A percentile compares a stretch with the other conserved stretches of the same genome.
These are phyloP conservation scores for Lachnellula willkommii DNA, from an alignment of 2,329 filamentous ascomycete species.

Conservation along the genomic window DNA sequence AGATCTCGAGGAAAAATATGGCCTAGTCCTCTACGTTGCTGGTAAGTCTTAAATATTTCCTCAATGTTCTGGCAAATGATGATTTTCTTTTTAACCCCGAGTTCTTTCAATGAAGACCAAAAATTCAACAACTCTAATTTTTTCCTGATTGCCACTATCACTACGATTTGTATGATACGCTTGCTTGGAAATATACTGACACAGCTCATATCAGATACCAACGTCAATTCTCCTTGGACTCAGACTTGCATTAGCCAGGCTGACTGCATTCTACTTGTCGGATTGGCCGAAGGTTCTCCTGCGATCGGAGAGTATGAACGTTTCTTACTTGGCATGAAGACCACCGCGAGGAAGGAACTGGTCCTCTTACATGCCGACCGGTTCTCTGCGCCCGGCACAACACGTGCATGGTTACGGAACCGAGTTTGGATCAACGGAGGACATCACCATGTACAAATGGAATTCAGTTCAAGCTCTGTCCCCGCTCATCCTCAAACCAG, in stretches of 20 bases:
- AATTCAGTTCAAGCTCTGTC: conserved; percentile 69
- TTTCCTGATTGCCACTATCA: conserved; percentile 48
- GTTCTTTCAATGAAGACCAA: conserved; percentile 26
- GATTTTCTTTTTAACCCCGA: conserved; percentile 23
- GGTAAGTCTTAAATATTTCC: conserved; percentile 43
- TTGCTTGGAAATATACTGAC: conserved; percentile 19
- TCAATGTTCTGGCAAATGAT: conserved; percentile 38
- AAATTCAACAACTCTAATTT: conserved; percentile 52
- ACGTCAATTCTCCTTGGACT: conserved; percentile 95
- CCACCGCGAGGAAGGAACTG: conserved; percentile 87
- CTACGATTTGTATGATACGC: neutral
- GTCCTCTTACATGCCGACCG: conserved; percentile 85
- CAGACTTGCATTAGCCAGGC: conserved; percentile 96
- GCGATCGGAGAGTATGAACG: conserved; percentile 94
- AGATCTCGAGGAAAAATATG: conserved; percentile 94
- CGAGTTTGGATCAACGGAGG: conserved; percentile 97
- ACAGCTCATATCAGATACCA: conserved; percentile 61
- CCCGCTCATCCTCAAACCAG: conserved; percentile 70
- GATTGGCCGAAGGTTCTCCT: conserved; percentile 82
- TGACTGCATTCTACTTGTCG: conserved; percentile 90
- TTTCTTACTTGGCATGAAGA: conserved; percentile 95
- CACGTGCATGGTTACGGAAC: conserved; percentile 83
- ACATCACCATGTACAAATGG: conserved; percentile 97
- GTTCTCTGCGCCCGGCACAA: conserved; percentile 79
- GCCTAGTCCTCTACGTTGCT: conserved; percentile 89